phyloP scores from a whole-genome alignment of 176 grass and related monocot species.

The Oryza rufipogon region DNA sequence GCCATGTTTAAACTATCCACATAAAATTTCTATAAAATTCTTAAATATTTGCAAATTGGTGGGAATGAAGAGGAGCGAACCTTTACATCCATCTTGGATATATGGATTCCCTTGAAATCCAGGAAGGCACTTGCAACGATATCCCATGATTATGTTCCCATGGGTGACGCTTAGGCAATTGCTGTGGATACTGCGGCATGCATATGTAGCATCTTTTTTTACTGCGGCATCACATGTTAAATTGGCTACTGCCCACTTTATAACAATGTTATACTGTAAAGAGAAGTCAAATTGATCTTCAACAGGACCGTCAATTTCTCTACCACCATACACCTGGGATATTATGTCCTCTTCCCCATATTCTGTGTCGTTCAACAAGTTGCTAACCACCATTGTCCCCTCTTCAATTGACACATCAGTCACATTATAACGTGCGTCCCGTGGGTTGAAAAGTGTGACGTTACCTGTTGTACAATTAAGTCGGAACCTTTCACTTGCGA shows the following conservation, averaged over 20 bases:
- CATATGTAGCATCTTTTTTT: neutral
- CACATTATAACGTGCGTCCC: neutral
- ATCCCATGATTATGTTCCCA: neutral
- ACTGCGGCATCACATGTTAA: neutral
- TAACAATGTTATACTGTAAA: no score
- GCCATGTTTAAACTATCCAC: no score
- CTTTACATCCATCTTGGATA: conserved; percentile 35
- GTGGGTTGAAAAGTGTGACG: neutral
- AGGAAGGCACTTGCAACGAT: conserved; percentile 32
- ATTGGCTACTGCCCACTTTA: neutral
- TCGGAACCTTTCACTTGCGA: neutral
- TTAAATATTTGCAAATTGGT: neutral
- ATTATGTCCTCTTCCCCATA: neutral
- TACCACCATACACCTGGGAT: neutral
- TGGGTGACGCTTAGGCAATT: neutral
- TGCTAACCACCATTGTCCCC: conserved; percentile 18
- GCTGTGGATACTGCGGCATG: conserved; percentile 17
- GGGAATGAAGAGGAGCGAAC: neutral
- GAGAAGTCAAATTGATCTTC: no score
- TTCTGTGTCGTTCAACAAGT: neutral
- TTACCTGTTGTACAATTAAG: neutral
- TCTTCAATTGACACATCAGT: neutral
- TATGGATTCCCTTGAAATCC: conserved; percentile 52
- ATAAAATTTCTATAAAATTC: no score
- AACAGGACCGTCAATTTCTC: no score